Conservation (phyloP, 345 rosid genomes). For the Rhodamnia argentea region DNA sequence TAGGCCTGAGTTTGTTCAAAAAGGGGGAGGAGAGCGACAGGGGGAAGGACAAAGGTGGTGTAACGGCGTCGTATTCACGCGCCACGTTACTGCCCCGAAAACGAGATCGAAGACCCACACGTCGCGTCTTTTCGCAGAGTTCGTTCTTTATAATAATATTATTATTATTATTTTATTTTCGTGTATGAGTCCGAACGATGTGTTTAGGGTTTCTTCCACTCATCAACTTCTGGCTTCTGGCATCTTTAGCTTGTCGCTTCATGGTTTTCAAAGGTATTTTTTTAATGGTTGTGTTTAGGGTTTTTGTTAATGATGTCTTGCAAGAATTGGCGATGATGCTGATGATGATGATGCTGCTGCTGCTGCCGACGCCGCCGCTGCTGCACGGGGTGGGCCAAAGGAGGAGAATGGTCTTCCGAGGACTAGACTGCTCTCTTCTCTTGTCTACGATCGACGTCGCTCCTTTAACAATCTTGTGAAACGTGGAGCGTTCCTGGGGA, state of each 20-base stretch:
- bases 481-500: constrained; percentile 16
- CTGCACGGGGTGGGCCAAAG: constrained; percentile 11
- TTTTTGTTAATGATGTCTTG: not conserved
- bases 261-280: not conserved
- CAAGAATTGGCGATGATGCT: not conserved
- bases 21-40: not conserved
- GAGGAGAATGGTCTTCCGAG: not conserved
- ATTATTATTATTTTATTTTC: not conserved
- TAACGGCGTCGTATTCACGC: not conserved
- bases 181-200: not conserved
- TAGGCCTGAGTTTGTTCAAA: constrained; percentile 22
- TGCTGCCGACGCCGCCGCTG: too few relatives aligned
- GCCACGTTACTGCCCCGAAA: constrained; percentile 10
- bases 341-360: not conserved
- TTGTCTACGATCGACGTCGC: not conserved
- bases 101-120: not conserved
- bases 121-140: not conserved
- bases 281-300: not conserved
- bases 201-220: constrained; percentile 46
- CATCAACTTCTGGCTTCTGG: constrained; percentile 9
- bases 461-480: constrained; percentile 11
- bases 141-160: not conserved
- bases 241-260: not conserved
- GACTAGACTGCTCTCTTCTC: constrained; percentile 3
- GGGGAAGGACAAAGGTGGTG: not conserved